Conservation (phyloP, 73 alveolate species). For the Paramecium pentaurelia region DNA sequence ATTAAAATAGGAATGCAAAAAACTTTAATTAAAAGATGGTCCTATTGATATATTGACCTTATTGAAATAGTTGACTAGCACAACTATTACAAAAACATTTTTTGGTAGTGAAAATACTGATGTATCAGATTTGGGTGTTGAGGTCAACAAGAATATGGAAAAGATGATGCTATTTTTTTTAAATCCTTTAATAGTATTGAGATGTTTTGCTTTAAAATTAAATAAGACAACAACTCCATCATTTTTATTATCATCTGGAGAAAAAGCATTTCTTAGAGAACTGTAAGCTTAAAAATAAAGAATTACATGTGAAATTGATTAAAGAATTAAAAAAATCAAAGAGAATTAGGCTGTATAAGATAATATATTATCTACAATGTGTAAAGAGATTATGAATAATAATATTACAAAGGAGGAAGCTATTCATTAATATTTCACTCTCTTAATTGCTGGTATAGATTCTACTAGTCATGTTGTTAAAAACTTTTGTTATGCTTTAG, state of each 20-base stretch:
- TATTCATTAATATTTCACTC: conserved; percentile 40
- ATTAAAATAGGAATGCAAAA: not conserved
- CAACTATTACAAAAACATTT: conserved; percentile 3
- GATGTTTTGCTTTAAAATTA: conserved; percentile 30
- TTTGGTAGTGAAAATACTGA: not conserved
- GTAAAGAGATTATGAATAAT: not conserved
- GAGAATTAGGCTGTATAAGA: not conserved
- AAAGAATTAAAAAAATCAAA: not conserved
- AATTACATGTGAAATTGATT: not conserved
- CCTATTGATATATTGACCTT: not conserved
- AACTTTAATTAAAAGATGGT: not conserved
- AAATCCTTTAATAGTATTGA: conserved; percentile 1
- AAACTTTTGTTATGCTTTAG: conserved; percentile 30
- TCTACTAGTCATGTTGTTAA: conserved; percentile 4
- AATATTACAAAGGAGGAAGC: conserved; percentile 8
- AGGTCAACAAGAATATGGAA: conserved; percentile 30
- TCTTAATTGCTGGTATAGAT: conserved; percentile 20
- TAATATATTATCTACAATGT: not conserved
- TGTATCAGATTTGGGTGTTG: not conserved
- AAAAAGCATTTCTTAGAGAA: not conserved
- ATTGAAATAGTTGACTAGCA: not conserved
- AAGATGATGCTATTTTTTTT: not conserved
- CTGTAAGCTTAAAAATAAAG: not conserved
- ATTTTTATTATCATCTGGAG: not conserved
- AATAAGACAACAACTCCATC: conserved; percentile 26